phyloP scores from a whole-genome alignment of 768 basidiomycete species.

The Tulasnella sp. region DNA sequence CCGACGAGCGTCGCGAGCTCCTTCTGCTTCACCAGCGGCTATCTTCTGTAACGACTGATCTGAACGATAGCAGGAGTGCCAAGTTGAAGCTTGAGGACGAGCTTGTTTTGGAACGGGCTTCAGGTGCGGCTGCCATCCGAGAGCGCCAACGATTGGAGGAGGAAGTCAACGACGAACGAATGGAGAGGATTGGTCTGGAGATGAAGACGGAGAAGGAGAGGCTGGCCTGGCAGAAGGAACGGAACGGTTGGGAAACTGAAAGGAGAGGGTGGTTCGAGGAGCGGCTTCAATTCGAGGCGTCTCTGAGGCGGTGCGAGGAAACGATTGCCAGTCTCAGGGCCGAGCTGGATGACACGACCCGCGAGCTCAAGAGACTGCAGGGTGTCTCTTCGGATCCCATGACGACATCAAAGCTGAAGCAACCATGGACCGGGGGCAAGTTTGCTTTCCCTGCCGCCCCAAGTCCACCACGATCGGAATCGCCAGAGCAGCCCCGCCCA shows the following conservation, averaged over 20 bases:
- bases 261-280: slow-evolving; percentile 37
- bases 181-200: slow-evolving; percentile 1
- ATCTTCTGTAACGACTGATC: not conserved
- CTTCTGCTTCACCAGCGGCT: slow-evolving; percentile 37
- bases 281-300: slow-evolving; percentile 46
- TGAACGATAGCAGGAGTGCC: not conserved
- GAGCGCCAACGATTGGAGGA: slow-evolving; percentile 1
- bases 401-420: not conserved
- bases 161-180: slow-evolving; percentile 5
- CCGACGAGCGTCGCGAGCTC: slow-evolving; percentile 71
- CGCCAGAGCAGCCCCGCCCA: not conserved
- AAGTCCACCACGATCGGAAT: not conserved
- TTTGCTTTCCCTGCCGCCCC: slow-evolving; percentile 6
- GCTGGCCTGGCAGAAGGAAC: slow-evolving; percentile 9
- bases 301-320: slow-evolving; percentile 40
- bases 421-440: not conserved
- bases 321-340: slow-evolving; percentile 35
- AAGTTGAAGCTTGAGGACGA: slow-evolving; percentile 8
- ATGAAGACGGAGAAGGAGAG: slow-evolving; percentile 7
- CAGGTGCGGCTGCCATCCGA: not conserved
- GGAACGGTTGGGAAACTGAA: slow-evolving; percentile 24
- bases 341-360: slow-evolving; percentile 28
- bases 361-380: not conserved
- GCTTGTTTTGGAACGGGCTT: not conserved
- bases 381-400: not conserved